Conservation (phyloP, 306 rosid genomes). For the Dicorynia guianensis region DNA sequence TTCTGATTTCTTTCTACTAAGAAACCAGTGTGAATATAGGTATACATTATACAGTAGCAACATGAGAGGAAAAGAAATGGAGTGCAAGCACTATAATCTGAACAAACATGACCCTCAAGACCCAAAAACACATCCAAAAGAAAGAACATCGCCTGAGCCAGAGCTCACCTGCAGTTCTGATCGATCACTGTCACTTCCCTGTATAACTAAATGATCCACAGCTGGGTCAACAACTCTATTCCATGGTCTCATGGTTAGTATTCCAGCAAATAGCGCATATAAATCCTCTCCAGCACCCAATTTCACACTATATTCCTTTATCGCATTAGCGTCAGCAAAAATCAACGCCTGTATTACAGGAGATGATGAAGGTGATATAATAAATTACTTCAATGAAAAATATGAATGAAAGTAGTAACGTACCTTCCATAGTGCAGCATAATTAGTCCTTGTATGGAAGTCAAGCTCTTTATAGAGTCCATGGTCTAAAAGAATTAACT, state of each 20-base stretch:
- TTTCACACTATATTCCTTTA: constrained; percentile 87
- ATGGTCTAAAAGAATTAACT: constrained; percentile 87
- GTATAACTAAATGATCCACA: constrained; percentile 86
- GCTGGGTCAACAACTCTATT: constrained; percentile 80
- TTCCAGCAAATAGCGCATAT: constrained; percentile 91
- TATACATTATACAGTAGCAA: constrained; percentile 19
- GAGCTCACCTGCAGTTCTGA: constrained; percentile 89
- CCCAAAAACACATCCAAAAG: constrained; percentile 8
- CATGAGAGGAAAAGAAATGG: constrained; percentile 24
- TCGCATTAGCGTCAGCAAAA: constrained; percentile 82
- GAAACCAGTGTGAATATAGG: constrained; percentile 35
- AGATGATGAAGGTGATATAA: constrained; percentile 20
- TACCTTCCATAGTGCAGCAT: constrained; percentile 97
- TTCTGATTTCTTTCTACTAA: neutral
- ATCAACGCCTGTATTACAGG: constrained; percentile 61
- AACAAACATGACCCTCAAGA: constrained; percentile 22
- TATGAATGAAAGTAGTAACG: constrained; percentile 1
- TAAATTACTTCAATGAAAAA: constrained; percentile 18
- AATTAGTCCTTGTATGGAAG: constrained; percentile 70
- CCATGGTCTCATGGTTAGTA: constrained; percentile 98
- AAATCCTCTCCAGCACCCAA: constrained; percentile 98
- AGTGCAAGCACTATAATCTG: constrained; percentile 28
- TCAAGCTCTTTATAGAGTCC: constrained; percentile 97
- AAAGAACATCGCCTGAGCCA: constrained; percentile 15
- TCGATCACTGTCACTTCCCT: constrained; percentile 70